Base-by-base conservation (phyloP, 768 basidiomycete species). In the Naganishia antarctica region DNA sequence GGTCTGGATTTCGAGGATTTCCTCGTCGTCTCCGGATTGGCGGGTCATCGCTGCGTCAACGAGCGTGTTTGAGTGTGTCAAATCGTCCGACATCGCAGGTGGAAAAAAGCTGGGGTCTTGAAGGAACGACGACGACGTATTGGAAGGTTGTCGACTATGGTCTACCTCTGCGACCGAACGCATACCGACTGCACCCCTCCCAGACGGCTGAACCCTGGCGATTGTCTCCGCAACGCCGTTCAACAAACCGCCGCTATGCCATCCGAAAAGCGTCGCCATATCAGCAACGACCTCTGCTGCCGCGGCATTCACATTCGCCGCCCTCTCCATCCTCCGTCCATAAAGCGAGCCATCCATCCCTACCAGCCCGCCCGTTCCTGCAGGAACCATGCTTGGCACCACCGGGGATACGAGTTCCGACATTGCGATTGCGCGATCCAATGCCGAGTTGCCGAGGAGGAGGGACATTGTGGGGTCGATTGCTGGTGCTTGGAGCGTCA, bases 261-360 rank as follows among this genome's bases (percentile, higher is more conserved):
- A 51, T 11, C 50, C 50, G 21, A 51, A 51, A 51, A 51, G 50
- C 29, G 50, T 51, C 31, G 50, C 29, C n/a, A 51, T 51, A 51
- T 51, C 31, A 26, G 32, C 50, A 21, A 18, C 32, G 7, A 15
- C 8, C 34, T 7, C 34, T 15, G 15, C 34, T 37, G 8, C 34
- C 34, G 34, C 34, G 8, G 34, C 15, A 37, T 37, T 15, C 34
- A 7, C 34, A n/a, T n/a, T n/a, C 34, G 34, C 34, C 21, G 50
- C 29, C 18, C 32, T 51, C 8, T 9, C 18, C 29, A 51, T 8
- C n/a, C 50, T 26, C 50, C 31, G 26, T 13, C 32, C 31, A 29
- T 51, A n/a, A 4, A 51, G 18, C 3, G 50, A 37, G 8, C 34
- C 34, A 37, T 37, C 34, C 34, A 37, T 37, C 34, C 34, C 34